Evolutionary conservation across 2,329 filamentous ascomycete species (phyloP).

Genomic region (Phyllosticta paracitricarpa): DNA sequence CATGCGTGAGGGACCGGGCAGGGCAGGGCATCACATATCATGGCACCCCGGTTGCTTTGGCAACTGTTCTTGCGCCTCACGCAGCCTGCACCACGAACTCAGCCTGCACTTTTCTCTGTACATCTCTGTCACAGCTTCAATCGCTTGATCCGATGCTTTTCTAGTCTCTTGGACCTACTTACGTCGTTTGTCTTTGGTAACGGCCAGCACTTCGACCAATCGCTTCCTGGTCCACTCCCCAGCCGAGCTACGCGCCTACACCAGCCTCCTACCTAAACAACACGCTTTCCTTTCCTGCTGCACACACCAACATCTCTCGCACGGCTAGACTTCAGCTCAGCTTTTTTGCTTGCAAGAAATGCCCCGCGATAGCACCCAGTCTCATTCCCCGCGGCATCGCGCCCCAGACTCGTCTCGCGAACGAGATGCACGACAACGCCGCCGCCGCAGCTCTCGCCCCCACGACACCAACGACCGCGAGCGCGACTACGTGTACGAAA

Average conservation of each 20-base stretch:
- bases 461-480: slow-evolving; percentile 15
- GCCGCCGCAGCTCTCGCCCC: slow-evolving; percentile 1
- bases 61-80: background rate
- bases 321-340: background rate
- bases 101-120: background rate
- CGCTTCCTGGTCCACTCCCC: background rate
- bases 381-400: background rate
- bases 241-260: background rate
- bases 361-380: background rate
- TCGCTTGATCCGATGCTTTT: background rate
- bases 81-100: background rate
- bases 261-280: background rate
- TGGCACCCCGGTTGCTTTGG: background rate
- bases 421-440: slow-evolving; percentile 10
- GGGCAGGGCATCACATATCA: too few relatives aligned
- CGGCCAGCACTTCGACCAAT: background rate
- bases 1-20: too few relatives aligned
- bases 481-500: slow-evolving; percentile 8
- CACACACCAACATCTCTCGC: background rate
- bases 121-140: background rate
- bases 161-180: background rate
- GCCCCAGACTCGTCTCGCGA: background rate
- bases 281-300: background rate
- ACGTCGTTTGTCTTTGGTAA: background rate
- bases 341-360: background rate